Evolutionary conservation across 495 filamentous ascomycete genomes (phyloP).

Genomic region (Wilcoxina mikolae): DNA sequence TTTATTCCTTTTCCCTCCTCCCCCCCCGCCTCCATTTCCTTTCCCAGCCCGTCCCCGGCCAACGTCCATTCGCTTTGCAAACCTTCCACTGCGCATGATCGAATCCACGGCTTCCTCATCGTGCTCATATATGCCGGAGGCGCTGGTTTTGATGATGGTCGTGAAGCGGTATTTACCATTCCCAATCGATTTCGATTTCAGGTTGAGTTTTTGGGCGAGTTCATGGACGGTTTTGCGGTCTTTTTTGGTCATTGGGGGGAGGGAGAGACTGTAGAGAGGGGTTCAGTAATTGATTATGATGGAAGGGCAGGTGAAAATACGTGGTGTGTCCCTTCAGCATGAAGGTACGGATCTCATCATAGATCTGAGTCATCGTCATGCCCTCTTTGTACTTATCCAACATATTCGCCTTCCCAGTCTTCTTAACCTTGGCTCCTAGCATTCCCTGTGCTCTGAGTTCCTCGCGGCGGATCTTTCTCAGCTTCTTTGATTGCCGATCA

Average conservation of each 20-base stretch:
- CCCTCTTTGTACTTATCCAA: conserved; percentile 57
- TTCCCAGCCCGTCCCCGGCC: conserved; percentile 5
- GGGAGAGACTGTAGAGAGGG: conserved; percentile 42
- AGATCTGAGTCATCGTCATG: conserved; percentile 55
- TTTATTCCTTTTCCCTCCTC: not conserved
- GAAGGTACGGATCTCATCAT: conserved; percentile 56
- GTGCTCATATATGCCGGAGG: conserved; percentile 33
- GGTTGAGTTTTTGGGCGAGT: conserved; percentile 49
- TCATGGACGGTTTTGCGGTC: conserved; percentile 64
- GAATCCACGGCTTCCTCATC: conserved; percentile 29
- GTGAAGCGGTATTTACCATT: conserved; percentile 57
- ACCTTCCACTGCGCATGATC: conserved; percentile 32
- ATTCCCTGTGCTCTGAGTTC: conserved; percentile 63
- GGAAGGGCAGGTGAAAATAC: conserved; percentile 34
- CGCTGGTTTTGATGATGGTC: conserved; percentile 56
- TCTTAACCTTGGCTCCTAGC: conserved; percentile 42
- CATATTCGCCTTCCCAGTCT: conserved; percentile 46
- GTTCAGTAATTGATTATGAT: not conserved
- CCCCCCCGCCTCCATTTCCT: conserved; percentile 1
- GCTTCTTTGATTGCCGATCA: conserved; percentile 69
- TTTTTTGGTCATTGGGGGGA: conserved; percentile 73
- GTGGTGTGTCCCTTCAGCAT: conserved; percentile 47
- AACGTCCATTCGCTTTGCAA: conserved; percentile 32
- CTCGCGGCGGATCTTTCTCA: conserved; percentile 63
- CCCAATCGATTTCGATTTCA: conserved; percentile 79